Evolutionary conservation across 306 rosid species (phyloP).

Genomic region (Begonia peltatifolia): DNA sequence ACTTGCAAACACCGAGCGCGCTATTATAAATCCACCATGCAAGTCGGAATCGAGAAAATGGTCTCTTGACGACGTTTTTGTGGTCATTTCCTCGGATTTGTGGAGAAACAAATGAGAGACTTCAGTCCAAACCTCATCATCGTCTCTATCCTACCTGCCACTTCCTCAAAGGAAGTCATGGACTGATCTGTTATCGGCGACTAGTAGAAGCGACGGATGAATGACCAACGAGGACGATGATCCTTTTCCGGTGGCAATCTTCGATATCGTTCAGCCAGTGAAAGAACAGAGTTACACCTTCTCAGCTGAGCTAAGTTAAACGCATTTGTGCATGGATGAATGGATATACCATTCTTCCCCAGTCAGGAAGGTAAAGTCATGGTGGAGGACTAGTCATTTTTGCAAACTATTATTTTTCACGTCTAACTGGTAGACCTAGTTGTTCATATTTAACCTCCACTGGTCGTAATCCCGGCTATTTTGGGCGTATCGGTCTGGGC

Average conservation of each 20-base stretch:
- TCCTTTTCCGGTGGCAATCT: not conserved
- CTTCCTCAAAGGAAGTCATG: not conserved
- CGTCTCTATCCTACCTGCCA: not conserved
- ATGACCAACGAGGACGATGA: not conserved
- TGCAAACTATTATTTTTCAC: too few species aligned
- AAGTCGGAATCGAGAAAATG: constrained; percentile 58
- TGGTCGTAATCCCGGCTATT: too few species aligned
- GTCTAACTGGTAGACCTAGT: too few species aligned
- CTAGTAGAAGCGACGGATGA: not conserved
- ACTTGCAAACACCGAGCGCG: constrained; percentile 46
- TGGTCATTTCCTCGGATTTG: constrained; percentile 47
- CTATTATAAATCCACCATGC: constrained; percentile 63
- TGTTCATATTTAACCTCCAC: too few species aligned
- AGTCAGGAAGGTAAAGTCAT: too few species aligned
- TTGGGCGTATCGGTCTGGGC: too few species aligned
- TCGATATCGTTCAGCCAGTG: too few species aligned
- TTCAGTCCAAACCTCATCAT: not conserved
- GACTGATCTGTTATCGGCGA: not conserved
- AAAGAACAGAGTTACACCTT: too few species aligned
- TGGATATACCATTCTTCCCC: too few species aligned
- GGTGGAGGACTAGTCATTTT: too few species aligned
- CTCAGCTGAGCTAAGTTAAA: too few species aligned
- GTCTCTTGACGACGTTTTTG: constrained; percentile 82
- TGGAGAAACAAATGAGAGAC: constrained; percentile 8
- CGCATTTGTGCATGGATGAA: too few species aligned